Base-by-base conservation (phyloP, 352 stramenopile genomes). In the Pseudoperonospora humuli region DNA sequence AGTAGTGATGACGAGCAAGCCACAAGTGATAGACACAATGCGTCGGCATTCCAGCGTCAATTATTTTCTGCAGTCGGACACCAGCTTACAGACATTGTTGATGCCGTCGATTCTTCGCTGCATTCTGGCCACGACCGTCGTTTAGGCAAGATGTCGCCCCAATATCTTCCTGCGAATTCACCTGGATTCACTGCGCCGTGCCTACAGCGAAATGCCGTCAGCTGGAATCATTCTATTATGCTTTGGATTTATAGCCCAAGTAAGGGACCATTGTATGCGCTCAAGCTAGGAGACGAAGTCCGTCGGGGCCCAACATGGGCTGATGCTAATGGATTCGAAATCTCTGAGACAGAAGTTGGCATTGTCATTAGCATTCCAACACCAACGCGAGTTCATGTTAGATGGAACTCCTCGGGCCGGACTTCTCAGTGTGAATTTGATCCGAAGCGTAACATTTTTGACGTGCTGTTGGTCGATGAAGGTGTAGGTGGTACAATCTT, bases 201-300 rank as follows among this genome's bases (percentile, higher is more conserved):
- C 25, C 23, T 54, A 33, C 48, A 62, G 17, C 54, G 17, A 31
- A 64, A 47, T 26, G 39, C 59, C 11, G 43, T 88, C 10, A 46
- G 47, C 18, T 88, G 76, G 70, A 84, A 88, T 32, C 73, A 91
- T 50, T 75, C 78, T 2, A 82, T 91, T 17, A 75, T 84, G 71
- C 54, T 88, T 0, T 91, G 78, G 78, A 33, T 88, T 20, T 86
- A 76, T 26, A 64, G 77, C 6, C 49, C 71, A 15, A 58, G 57
- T 7, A 66, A 58, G 18, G 46, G 45, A 1, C 46, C 45, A 7
- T 46, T 74, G 3, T 86, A 86, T 38, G 69, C 71, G 20, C 59
- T 88, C 3, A 85, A 86, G 36, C 28, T 81, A 33, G 75, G 72
- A 4, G 72, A 89, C 42, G 54, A 73, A 60, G 76, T 91, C n/a